These are phyloP conservation scores for Phytophthora idaei DNA, from an alignment of 352 stramenopile genomes.

Conservation along the genomic window DNA sequence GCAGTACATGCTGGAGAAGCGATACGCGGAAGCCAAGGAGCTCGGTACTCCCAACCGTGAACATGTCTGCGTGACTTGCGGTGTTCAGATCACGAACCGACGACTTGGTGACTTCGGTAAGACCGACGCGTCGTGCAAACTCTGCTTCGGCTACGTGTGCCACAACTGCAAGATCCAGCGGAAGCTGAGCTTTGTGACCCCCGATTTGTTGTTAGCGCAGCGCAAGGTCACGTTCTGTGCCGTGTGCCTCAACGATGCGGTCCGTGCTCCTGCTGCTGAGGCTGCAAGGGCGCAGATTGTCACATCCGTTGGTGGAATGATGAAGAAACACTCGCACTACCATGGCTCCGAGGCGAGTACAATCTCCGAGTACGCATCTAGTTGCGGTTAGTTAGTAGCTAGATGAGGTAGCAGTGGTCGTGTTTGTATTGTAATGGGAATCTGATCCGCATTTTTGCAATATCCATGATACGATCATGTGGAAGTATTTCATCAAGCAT, in stretches of 20 bases:
- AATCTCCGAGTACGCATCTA: conserved; percentile 34
- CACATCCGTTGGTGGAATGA: conserved; percentile 14
- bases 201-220: conserved; percentile 40
- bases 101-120: conserved; percentile 31
- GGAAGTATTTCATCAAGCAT: no score
- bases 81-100: conserved; percentile 17
- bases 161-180: conserved; percentile 39
- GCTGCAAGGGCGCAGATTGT: conserved; percentile 35
- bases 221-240: conserved; percentile 50
- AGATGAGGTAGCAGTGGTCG: neutral
- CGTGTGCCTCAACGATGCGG: conserved; percentile 35
- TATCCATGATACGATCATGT: no score
- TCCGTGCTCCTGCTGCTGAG: conserved; percentile 33
- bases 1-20: conserved; percentile 44
- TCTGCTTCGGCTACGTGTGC: conserved; percentile 45
- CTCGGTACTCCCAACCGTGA: conserved; percentile 26
- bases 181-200: conserved; percentile 45
- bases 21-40: conserved; percentile 32
- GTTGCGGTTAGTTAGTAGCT: conserved; percentile 1
- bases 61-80: conserved; percentile 37
- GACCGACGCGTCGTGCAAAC: conserved; percentile 36
- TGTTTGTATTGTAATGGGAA: neutral
- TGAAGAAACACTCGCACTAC: conserved; percentile 22
- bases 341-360: conserved; percentile 35
- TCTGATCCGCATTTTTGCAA: neutral